Percentiles rank a stretch among this genome's conserved stretches.
phyloP scores from a whole-genome alignment of 2,329 filamentous ascomycete species.

The Penicillium sp. region DNA sequence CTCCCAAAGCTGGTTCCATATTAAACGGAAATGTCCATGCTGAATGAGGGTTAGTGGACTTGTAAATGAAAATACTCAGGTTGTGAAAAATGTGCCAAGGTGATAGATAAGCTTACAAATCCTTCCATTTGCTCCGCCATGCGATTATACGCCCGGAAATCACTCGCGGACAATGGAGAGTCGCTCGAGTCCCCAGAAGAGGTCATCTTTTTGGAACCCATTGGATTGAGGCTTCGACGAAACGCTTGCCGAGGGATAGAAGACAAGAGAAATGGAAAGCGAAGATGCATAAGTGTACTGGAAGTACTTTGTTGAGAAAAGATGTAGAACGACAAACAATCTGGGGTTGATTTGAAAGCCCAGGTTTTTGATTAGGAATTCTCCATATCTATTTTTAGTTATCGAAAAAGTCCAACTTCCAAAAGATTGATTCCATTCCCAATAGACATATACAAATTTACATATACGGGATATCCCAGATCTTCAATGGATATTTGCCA shows the following conservation, averaged over 20 bases:
- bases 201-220: conserved; percentile 6
- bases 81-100: not conserved
- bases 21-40: conserved; percentile 73
- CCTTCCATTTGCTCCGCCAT: conserved; percentile 72
- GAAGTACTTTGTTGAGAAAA: conserved; percentile 6
- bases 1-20: conserved; percentile 68
- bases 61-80: not conserved
- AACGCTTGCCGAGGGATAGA: conserved; percentile 3
- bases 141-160: conserved; percentile 70
- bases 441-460: conserved; percentile 10
- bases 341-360: conserved; percentile 11
- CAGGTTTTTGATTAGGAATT: conserved; percentile 15
- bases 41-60: conserved; percentile 33
- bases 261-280: conserved; percentile 3
- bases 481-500: conserved; percentile 45
- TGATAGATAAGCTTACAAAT: conserved; percentile 54
- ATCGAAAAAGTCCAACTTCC: not conserved
- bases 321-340: not conserved
- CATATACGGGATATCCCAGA: conserved; percentile 62
- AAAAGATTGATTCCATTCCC: not conserved
- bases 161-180: conserved; percentile 57
- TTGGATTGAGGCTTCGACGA: not conserved
- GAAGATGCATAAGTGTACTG: conserved; percentile 16
- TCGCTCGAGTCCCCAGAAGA: conserved; percentile 1
- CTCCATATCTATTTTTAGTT: not conserved